Base-by-base conservation (phyloP, 2,329 filamentous ascomycete genomes). In the Ophiocordyceps camponoti-rufipedis region DNA sequence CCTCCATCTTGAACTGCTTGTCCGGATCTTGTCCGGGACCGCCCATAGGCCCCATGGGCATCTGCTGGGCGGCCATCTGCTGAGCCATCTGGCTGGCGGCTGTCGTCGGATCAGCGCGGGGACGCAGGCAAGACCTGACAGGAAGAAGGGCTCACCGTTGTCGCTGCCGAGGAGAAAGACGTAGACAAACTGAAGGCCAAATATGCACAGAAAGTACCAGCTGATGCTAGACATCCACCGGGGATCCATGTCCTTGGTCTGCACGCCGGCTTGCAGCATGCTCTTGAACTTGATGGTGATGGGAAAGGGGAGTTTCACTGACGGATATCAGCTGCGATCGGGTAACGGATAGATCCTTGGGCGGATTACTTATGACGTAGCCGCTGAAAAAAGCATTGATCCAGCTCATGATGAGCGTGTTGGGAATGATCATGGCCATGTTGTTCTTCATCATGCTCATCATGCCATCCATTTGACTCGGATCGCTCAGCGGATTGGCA, bases 391-490 rank as follows among this genome's bases (percentile, higher is more conserved):
- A 98, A 0, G 91, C 88, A 67, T 98, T 98, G 62, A 98, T 96
- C 91, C 91, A 98, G 53, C 89, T 91, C 91, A 98, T 98, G 54
- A 98, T 98, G 60, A 98, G 67, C 6, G 88, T 96, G 65, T 98
- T 94, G 43, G 91, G 91, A 48, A 98, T 86, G 70, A 98, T 96
- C 91, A 96, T 98, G 52, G 91, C 89, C 84, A 98, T 94, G 61
- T 98, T 94, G 47, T 88, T 88, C 75, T 98, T 98, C 85, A 98
- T 94, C 86, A 94, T 94, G 54, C 91, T 89, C 91, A 98, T 98
- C 91, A 98, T 98, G 54, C 88, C 89, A 60, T 98, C 93, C 91
- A 98, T 98, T 48, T 85, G 86, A 43, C 82, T 82, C 19, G 93
- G 93, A 62, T 98, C 91, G 11, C 82, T 85, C 77, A 98, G 87